These are phyloP conservation scores for Wickerhamiella hasegawae DNA, from an alignment of 805 yeast species.

Conservation along the genomic window DNA sequence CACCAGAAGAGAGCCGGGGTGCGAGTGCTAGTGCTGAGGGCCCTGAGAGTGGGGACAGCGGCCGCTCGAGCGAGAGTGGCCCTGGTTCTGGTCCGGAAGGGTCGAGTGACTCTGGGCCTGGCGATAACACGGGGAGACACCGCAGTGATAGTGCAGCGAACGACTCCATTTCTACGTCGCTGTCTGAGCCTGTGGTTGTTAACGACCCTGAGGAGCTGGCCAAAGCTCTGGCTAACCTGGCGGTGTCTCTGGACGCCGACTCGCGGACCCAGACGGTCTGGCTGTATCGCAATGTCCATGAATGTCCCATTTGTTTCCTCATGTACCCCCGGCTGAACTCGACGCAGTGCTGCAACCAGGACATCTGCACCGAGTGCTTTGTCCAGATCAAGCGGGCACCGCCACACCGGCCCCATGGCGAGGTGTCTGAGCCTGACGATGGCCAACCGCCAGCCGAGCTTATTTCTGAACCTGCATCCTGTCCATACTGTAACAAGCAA, in stretches of 20 bases:
- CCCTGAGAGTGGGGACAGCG: neutral
- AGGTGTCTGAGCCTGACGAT: conserved; percentile 23
- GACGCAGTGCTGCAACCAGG: conserved; percentile 82
- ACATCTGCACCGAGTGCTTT: conserved; percentile 92
- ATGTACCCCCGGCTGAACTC: conserved; percentile 67
- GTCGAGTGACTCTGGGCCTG: no score
- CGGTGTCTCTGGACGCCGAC: neutral
- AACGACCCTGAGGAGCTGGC: conserved; percentile 7
- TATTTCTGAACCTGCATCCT: conserved; percentile 73
- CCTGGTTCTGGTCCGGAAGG: no score
- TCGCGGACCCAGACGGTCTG: conserved; percentile 25
- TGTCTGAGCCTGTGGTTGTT: neutral
- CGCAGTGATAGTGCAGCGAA: neutral
- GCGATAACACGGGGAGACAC: no score
- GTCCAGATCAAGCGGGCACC: conserved; percentile 84
- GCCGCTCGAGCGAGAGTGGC: neutral
- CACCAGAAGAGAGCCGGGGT: no score
- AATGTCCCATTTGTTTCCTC: conserved; percentile 90
- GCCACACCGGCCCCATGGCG: conserved; percentile 85
- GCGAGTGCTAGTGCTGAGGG: neutral
- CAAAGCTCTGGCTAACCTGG: conserved; percentile 3
- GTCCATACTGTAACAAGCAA: conserved; percentile 86
- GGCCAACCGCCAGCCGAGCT: conserved; percentile 22
- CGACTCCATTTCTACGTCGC: neutral
- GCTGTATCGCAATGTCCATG: conserved; percentile 53